Evolutionary conservation across 2,329 filamentous ascomycete species (phyloP), one percentile per base, ranked within the genome.

Genomic region (Clonostachys rosea): DNA sequence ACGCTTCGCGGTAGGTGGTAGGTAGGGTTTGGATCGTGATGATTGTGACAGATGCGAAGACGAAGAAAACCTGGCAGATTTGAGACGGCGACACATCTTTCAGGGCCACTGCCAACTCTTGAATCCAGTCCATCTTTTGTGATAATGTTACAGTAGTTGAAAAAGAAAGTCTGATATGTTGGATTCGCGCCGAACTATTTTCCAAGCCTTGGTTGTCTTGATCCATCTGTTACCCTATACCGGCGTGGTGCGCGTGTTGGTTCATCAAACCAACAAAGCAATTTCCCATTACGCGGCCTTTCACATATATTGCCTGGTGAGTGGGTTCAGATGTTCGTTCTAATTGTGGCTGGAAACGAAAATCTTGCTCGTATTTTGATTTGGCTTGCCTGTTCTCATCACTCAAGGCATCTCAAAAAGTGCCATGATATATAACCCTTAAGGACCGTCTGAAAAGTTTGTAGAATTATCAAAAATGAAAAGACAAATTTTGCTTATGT

Each of bases 11-110:
- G n/a, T 70, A 59, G n/a, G 70, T 62, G 33, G 58, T 53, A 9
- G 79, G 76, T 20, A 76, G 59, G 8, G 62, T 55, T 2, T 74
- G 68, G 35, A 79, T 61, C 11, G 59, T 59, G 8, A 75, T 49
- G 33, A 79, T 64, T 43, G 57, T 53, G 11, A 60, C 61, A 6
- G 71, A 63, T 4, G 70, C 61, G 42, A 74, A 53, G 36, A 73
- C 57, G 57, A 78, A 80, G 56, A 73, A 73, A 20, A 64, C 55
- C 55, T 76, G 77, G 51, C 73, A 77, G 55, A 54, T 61, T 41
- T 59, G 53, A 5, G 62, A 54, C 12, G 65, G 65, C 11, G 59
- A 33, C 7, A 45, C 33, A n/a, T 11, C 24, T n/a, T 3, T 36
- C 18, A 47, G 11, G 34, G 16, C 17, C 6, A 11, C 34, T n/a